Percentiles rank a stretch among this genome's conserved stretches.
Evolutionary conservation across 352 stramenopile genomes (phyloP).

Genomic region (Phytophthora rubi): DNA sequence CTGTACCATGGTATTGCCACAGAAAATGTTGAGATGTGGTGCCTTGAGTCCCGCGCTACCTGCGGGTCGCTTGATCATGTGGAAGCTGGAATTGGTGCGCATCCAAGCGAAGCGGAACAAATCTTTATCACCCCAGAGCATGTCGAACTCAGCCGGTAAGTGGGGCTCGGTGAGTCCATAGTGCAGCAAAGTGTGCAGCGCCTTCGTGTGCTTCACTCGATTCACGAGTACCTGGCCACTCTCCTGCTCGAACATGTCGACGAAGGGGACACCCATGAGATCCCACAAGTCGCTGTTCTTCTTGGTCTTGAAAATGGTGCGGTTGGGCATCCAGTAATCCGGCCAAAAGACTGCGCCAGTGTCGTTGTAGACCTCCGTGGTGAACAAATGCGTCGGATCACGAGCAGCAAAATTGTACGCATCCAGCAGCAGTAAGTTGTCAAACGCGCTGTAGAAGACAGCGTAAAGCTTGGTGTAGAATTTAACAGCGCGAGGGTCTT

Average conservation of each 20-base stretch:
- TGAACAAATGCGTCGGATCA: conserved; percentile 73
- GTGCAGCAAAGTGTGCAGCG: conserved; percentile 67
- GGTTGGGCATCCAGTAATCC: conserved; percentile 72
- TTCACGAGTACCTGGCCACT: conserved; percentile 79
- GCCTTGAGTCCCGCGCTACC: conserved; percentile 52
- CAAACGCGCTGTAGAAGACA: conserved; percentile 77
- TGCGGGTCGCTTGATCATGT: conserved; percentile 65
- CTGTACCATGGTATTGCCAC: conserved; percentile 74
- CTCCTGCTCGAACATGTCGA: conserved; percentile 83
- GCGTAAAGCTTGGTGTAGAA: conserved; percentile 84
- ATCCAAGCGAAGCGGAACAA: conserved; percentile 84
- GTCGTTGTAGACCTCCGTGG: conserved; percentile 44
- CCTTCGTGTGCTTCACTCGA: conserved; percentile 42
- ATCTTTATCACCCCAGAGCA: conserved; percentile 85
- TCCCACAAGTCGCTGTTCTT: conserved; percentile 67
- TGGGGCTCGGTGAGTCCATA: conserved; percentile 52
- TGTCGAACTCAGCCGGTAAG: conserved; percentile 49
- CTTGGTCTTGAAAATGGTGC: conserved; percentile 82
- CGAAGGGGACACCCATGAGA: conserved; percentile 61
- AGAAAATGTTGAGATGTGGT: conserved; percentile 58
- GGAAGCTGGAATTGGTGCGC: conserved; percentile 70
- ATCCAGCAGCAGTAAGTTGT: conserved; percentile 73
- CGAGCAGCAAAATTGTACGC: conserved; percentile 73
- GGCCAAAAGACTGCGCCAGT: conserved; percentile 83
- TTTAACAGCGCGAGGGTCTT: conserved; percentile 46